Base-by-base conservation (phyloP, 768 basidiomycete species). In the Leccinellum rugosiceps region DNA sequence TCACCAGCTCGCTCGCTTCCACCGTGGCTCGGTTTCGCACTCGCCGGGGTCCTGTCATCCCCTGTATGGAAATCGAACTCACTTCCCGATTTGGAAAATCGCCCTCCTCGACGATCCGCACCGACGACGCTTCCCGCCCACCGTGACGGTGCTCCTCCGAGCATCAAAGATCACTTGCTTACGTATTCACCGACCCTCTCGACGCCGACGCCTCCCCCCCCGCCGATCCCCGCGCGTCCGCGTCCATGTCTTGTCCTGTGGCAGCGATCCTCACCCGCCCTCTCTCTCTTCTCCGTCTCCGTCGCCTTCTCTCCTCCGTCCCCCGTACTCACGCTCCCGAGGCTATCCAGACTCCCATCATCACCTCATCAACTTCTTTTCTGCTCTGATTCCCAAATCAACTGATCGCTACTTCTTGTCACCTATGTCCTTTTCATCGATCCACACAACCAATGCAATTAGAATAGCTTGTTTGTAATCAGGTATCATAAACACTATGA, bases 401-500 rank as follows among this genome's bases (percentile, higher is more conserved):
- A 38, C 30, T 62, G 51, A 54, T 64, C 59, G 23, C 59, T 45
- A 31, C 54, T 52, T 50, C 60, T 57, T 34, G 55, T 51, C 56
- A n/a, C 21, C 10, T 31, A n/a, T 15, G 23, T 30, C 43, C 43
- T 19, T 25, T 57, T 58, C 58, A 47, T 32, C 41, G 54, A 55
- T 38, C 45, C 55, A 56, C 25, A 19, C 25, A 43, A 43, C 19
- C 47, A 47, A 53, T 56, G 23, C 57, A 23, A 72, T 72, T 70
- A 70, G 62, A 64, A 72, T 69, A 64, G 66, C 52, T 62, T 56
- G 52, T 68, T 57, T 57, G 53, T 65, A 59, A 55, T 71, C 63
- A 72, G 62, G 62, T 70, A 72, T 71, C 59, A 55, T 72, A 68
- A 66, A 23, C 66, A 72, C 62, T 69, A 71, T 56, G 60, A 56